These are phyloP conservation scores for Albugo laibachii DNA, from an alignment of 352 stramenopile species.

Conservation along the genomic window DNA sequence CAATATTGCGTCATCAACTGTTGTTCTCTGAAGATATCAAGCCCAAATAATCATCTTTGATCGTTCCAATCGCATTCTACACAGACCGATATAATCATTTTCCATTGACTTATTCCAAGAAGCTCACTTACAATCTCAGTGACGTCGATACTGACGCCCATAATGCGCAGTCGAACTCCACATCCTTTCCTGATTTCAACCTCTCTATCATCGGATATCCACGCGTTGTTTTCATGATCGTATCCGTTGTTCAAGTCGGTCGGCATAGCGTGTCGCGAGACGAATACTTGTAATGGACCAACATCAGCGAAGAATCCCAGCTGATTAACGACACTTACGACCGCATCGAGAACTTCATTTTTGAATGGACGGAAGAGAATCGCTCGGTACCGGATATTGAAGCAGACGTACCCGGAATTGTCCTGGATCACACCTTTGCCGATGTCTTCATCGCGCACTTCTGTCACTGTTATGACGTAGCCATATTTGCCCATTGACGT, in stretches of 20 bases:
- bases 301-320: conserved; percentile 94
- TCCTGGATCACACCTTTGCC: conserved; percentile 94
- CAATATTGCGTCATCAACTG: too few relatives aligned
- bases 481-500: conserved; percentile 91
- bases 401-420: conserved; percentile 92
- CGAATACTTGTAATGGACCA: conserved; percentile 92
- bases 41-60: conserved; percentile 97
- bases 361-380: conserved; percentile 94
- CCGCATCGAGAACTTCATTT: conserved; percentile 94
- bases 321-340: conserved; percentile 92
- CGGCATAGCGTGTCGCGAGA: conserved; percentile 88
- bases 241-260: conserved; percentile 91
- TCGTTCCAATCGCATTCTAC: conserved; percentile 91
- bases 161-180: conserved; percentile 92
- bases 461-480: conserved; percentile 94
- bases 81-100: conserved; percentile 2
- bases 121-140: conserved; percentile 75
- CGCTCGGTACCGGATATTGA: conserved; percentile 91
- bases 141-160: conserved; percentile 92
- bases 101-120: background rate
- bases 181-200: conserved; percentile 92
- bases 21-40: conserved; percentile 79
- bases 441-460: conserved; percentile 92
- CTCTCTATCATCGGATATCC: conserved; percentile 94
- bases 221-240: conserved; percentile 92